Evolutionary conservation across 2,329 filamentous ascomycete species (phyloP).

Genomic region (Myriosclerotinia curreyana): DNA sequence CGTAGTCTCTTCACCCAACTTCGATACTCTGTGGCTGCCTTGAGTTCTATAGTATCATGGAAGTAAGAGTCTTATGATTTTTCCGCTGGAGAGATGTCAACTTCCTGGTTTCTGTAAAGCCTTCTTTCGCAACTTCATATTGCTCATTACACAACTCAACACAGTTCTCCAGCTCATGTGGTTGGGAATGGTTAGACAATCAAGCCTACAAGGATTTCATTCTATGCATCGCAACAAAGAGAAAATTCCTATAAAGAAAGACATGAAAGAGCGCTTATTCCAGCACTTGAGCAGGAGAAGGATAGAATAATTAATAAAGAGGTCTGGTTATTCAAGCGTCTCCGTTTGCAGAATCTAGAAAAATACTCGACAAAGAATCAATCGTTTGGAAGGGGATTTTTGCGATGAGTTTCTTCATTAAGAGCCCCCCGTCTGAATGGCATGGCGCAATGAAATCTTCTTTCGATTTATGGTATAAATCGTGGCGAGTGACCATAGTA

Average conservation of each 20-base stretch:
- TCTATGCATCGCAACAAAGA: conserved; percentile 4
- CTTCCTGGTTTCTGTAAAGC: background rate
- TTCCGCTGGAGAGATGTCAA: background rate
- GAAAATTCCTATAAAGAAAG: background rate
- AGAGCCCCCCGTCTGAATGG: background rate
- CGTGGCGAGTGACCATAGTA: background rate
- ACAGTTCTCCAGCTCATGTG: background rate
- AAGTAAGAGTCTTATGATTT: too few relatives aligned
- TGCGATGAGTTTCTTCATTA: background rate
- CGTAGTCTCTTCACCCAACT: background rate
- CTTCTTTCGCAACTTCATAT: background rate
- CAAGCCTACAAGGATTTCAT: background rate
- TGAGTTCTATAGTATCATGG: background rate
- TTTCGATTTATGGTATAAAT: background rate
- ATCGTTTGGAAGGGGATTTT: background rate
- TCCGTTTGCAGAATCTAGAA: conserved; percentile 11
- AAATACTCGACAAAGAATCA: background rate
- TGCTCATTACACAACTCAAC: background rate
- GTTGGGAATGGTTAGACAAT: background rate
- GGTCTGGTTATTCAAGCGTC: background rate
- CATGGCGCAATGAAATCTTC: background rate
- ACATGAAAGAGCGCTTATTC: background rate
- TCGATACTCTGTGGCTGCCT: background rate
- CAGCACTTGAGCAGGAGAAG: background rate
- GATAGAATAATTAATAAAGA: conserved; percentile 1